A percentile compares a stretch with the other conserved stretches of the same genome.
phyloP scores from a whole-genome alignment of 345 rosid species.

The Hibiscus syriacus region DNA sequence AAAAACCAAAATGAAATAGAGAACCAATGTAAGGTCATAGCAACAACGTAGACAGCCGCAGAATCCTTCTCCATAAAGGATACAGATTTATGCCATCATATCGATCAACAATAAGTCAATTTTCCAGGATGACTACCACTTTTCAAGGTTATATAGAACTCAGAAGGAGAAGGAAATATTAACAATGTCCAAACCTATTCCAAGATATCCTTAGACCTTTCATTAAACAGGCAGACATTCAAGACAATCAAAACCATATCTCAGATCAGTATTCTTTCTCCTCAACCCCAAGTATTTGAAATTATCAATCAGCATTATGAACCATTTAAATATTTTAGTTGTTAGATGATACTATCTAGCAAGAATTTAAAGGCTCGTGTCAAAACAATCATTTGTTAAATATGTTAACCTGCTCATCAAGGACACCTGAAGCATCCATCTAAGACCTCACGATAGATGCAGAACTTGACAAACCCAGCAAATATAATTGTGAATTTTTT shows the following conservation, averaged over 20 bases:
- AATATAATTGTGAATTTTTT: neutral
- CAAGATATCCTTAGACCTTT: neutral
- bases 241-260: neutral
- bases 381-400: neutral
- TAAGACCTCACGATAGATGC: neutral
- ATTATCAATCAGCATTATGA: neutral
- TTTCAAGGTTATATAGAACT: neutral
- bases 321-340: neutral
- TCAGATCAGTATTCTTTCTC: neutral
- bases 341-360: neutral
- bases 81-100: neutral
- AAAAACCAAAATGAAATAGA: neutral
- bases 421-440: neutral
- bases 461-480: neutral
- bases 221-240: neutral
- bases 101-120: neutral
- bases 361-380: neutral
- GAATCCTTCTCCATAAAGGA: neutral
- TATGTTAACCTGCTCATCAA: neutral
- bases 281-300: neutral
- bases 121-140: constrained; percentile 1
- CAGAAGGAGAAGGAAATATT: neutral
- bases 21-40: neutral
- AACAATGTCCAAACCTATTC: neutral
- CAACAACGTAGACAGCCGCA: neutral